Evolutionary conservation across 148 eudicot genomes (phyloP).

Genomic region (Vaccinium macrocarpon): DNA sequence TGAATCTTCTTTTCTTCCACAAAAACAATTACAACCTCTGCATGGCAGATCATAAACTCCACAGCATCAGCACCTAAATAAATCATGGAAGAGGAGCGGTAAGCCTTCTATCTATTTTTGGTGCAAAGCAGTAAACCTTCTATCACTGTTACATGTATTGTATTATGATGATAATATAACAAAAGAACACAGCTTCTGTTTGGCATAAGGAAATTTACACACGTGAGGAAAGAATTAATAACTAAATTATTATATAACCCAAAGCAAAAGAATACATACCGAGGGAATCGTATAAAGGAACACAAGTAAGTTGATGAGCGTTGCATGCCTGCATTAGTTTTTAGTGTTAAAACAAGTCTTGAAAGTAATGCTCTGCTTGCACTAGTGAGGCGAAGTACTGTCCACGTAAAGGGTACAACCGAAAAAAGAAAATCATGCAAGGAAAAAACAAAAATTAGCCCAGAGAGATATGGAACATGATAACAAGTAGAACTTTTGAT

Average conservation of each 20-base stretch:
- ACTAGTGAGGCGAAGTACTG: not conserved
- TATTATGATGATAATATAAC: not conserved
- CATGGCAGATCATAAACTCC: constrained; percentile 83
- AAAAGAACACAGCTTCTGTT: not conserved
- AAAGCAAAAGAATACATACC: constrained; percentile 44
- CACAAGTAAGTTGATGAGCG: constrained; percentile 91
- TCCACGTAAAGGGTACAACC: not conserved
- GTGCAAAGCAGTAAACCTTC: constrained; percentile 1
- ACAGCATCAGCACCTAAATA: constrained; percentile 89
- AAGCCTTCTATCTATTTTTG: not conserved
- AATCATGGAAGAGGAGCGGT: constrained; percentile 19
- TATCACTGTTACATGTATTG: not conserved
- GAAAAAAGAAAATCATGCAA: not conserved
- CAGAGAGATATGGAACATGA: not conserved
- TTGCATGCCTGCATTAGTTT: constrained; percentile 83
- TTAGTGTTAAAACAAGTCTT: constrained; percentile 9
- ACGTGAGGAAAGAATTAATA: not conserved
- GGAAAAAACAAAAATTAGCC: not conserved
- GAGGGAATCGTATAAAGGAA: constrained; percentile 87
- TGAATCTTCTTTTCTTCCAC: constrained; percentile 89
- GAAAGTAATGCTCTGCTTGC: not conserved
- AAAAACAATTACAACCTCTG: constrained; percentile 80
- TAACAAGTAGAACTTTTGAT: not conserved
- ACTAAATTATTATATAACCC: not conserved
- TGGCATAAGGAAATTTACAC: not conserved